Evolutionary conservation across 106 monocot genomes (phyloP).

Genomic region (Dactylorhiza incarnata): DNA sequence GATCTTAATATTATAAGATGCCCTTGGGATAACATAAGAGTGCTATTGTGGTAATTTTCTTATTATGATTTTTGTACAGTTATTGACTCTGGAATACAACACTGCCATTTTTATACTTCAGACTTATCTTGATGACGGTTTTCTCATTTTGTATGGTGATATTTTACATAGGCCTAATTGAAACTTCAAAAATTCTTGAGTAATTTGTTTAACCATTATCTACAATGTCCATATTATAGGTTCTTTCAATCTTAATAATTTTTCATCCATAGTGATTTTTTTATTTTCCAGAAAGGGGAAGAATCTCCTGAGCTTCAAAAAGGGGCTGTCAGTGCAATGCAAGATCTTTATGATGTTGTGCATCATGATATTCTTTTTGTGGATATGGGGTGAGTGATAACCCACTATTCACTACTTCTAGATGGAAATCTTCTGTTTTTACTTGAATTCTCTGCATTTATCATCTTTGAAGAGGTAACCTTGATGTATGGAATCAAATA

Average conservation of each 20-base stretch:
- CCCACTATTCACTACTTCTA: neutral
- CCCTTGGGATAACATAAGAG: too few species aligned
- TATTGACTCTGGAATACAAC: too few species aligned
- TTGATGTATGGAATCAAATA: slow-evolving; percentile 56
- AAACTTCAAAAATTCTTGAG: neutral
- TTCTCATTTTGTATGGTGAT: neutral
- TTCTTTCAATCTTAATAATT: neutral
- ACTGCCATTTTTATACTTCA: neutral
- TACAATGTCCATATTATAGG: neutral
- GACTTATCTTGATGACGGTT: too few species aligned
- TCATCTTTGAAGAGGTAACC: slow-evolving; percentile 32
- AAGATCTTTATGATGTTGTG: slow-evolving; percentile 88
- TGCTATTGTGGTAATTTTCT: too few species aligned
- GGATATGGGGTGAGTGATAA: slow-evolving; percentile 55
- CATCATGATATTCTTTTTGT: slow-evolving; percentile 68
- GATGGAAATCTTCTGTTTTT: neutral
- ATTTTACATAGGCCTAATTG: neutral
- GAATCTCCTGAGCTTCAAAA: slow-evolving; percentile 45
- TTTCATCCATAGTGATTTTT: neutral
- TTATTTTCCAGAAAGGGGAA: slow-evolving; percentile 38
- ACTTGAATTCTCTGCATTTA: neutral
- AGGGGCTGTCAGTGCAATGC: slow-evolving; percentile 82
- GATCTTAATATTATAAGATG: too few species aligned
- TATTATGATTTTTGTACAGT: too few species aligned
- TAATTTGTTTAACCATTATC: neutral